Conservation (phyloP, 1,139 yeast species). For the Kodamaea plutei region DNA sequence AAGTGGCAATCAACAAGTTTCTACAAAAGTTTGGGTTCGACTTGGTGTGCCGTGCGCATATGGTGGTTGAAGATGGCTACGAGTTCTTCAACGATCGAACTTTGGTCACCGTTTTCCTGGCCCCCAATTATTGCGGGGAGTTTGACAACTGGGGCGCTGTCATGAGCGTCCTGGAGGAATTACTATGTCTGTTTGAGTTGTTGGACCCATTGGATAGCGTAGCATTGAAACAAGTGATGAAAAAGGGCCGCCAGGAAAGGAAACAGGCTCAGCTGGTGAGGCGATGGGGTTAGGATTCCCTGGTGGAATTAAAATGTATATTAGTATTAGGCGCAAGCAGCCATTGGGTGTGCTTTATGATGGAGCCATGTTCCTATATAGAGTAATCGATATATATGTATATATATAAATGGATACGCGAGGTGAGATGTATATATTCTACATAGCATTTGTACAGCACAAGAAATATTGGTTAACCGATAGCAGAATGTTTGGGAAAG, state of each 20-base stretch:
- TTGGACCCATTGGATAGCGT: slow-evolving; percentile 91
- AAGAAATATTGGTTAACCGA: no score
- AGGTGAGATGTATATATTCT: no score
- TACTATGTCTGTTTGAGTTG: slow-evolving; percentile 86
- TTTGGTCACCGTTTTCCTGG: slow-evolving; percentile 89
- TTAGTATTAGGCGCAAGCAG: no score
- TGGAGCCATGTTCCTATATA: no score
- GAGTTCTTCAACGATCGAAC: slow-evolving; percentile 94
- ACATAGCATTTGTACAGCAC: no score
- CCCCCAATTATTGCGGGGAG: slow-evolving; percentile 98
- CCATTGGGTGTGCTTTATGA: no score
- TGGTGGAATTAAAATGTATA: slow-evolving; percentile 5
- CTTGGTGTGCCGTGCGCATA: slow-evolving; percentile 93
- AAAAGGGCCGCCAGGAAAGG: slow-evolving; percentile 77
- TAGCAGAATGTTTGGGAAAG: no score
- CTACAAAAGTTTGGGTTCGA: slow-evolving; percentile 85
- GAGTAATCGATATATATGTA: no score
- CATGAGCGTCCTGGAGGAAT: slow-evolving; percentile 91
- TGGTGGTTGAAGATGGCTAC: slow-evolving; percentile 98
- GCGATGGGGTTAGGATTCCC: slow-evolving; percentile 9
- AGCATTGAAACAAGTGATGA: slow-evolving; percentile 90
- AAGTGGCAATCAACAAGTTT: slow-evolving; percentile 89
- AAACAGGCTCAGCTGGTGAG: slow-evolving; percentile 47
- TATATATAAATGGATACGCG: no score
- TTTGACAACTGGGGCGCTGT: slow-evolving; percentile 99